phyloP scores from a whole-genome alignment of 495 filamentous ascomycete species.

The Tuber indicum region DNA sequence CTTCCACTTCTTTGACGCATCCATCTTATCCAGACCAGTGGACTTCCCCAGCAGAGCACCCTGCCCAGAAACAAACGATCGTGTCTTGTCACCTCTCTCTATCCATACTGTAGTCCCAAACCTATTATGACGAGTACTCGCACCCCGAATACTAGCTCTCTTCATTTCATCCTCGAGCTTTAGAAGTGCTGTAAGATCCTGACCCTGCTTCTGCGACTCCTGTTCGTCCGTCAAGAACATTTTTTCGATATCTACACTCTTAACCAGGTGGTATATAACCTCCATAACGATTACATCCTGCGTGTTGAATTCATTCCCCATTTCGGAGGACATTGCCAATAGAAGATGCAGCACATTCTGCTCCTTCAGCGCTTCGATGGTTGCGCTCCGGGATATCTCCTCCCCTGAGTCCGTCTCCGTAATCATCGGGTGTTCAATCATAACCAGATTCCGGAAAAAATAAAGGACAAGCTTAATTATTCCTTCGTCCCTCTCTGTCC shows the following conservation, averaged over 20 bases:
- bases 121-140: constrained; percentile 81
- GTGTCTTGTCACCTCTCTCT: constrained; percentile 71
- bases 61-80: constrained; percentile 83
- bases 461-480: constrained; percentile 90
- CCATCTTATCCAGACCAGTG: constrained; percentile 69
- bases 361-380: constrained; percentile 77
- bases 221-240: constrained; percentile 77
- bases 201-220: constrained; percentile 56
- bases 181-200: constrained; percentile 68
- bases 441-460: constrained; percentile 76
- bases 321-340: constrained; percentile 78
- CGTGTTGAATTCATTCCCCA: constrained; percentile 82
- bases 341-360: constrained; percentile 86
- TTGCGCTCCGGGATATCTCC: constrained; percentile 78
- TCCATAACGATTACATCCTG: constrained; percentile 85
- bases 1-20: constrained; percentile 82
- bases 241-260: constrained; percentile 77
- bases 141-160: constrained; percentile 66
- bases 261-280: constrained; percentile 82
- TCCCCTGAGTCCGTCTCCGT: constrained; percentile 50
- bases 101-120: constrained; percentile 99
- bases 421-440: constrained; percentile 66
- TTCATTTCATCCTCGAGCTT: constrained; percentile 74
- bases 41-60: constrained; percentile 53
- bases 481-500: constrained; percentile 74